Evolutionary conservation across 2,329 filamentous ascomycete genomes (phyloP).

Genomic region (Penicillium griseofulvum): DNA sequence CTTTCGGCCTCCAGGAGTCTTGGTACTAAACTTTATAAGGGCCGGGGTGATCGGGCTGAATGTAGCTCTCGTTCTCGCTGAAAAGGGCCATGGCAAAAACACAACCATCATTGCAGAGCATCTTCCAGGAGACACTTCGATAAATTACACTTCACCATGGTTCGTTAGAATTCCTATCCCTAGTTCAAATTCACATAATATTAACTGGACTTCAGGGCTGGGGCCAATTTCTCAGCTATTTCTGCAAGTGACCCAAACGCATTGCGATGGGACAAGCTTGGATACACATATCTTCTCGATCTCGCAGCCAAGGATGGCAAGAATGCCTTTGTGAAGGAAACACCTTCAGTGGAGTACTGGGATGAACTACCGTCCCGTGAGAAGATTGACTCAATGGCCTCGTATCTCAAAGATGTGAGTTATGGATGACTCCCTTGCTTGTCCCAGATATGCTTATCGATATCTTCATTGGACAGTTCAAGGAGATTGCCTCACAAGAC

Average conservation of each 20-base stretch:
- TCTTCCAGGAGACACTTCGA: conserved; percentile 42
- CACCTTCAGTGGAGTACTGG: conserved; percentile 42
- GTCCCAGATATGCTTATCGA: neutral
- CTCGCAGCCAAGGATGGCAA: conserved; percentile 29
- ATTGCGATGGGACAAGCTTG: conserved; percentile 43
- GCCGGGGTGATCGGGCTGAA: conserved; percentile 4
- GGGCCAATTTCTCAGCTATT: conserved; percentile 48
- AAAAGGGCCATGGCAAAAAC: neutral
- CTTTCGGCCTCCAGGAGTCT: neutral
- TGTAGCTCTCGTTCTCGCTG: conserved; percentile 3
- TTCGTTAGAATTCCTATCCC: neutral
- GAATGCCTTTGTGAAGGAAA: conserved; percentile 38
- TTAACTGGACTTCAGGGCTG: conserved; percentile 32
- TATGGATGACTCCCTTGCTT: neutral
- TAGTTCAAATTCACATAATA: neutral
- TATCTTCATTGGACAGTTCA: conserved; percentile 1
- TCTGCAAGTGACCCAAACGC: conserved; percentile 45
- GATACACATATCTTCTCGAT: conserved; percentile 44
- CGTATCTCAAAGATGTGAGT: conserved; percentile 43
- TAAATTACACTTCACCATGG: conserved; percentile 46
- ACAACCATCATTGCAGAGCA: conserved; percentile 43
- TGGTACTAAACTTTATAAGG: neutral
- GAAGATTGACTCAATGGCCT: conserved; percentile 44
- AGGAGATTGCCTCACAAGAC: conserved; percentile 26
- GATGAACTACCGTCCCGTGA: conserved; percentile 39